Percentiles rank a stretch among this genome's conserved stretches.
phyloP scores from a whole-genome alignment of 192 early-diverging fungal genomes.

The Geranomyces michiganensis region DNA sequence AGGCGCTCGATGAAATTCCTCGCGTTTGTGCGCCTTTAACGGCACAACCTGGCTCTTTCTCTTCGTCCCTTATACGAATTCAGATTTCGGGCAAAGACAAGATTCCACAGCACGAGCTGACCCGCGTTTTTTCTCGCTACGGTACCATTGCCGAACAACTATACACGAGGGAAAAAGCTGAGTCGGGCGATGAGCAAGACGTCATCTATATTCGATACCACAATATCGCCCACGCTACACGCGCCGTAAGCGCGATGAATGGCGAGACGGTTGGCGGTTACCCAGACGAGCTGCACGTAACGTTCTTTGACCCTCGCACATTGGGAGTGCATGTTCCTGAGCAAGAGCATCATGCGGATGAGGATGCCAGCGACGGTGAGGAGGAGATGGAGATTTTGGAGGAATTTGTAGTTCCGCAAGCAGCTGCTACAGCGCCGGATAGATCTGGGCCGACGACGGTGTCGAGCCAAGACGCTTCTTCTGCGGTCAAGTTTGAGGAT shows the following conservation, averaged over 20 bases:
- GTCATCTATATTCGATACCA: constrained; percentile 19
- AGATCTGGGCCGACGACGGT: neutral
- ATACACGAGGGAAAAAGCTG: constrained; percentile 1
- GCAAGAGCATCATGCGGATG: neutral
- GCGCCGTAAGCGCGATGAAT: constrained; percentile 27
- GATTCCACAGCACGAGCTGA: constrained; percentile 25
- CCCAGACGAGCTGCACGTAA: constrained; percentile 21
- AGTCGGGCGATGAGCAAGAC: neutral
- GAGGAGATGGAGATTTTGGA: constrained; percentile 30
- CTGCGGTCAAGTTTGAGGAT: neutral
- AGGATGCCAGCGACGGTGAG: constrained; percentile 23
- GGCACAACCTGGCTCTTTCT: neutral
- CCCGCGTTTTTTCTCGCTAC: constrained; percentile 32
- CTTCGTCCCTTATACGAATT: constrained; percentile 20
- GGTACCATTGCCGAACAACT: constrained; percentile 19
- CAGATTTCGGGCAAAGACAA: neutral
- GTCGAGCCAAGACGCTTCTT: neutral
- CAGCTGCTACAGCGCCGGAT: neutral
- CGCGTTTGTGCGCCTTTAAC: neutral
- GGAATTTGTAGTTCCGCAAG: constrained; percentile 14
- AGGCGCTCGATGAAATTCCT: neutral
- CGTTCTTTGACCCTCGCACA: constrained; percentile 2
- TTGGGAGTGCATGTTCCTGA: neutral
- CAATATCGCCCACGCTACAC: constrained; percentile 1
- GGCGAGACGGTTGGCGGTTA: constrained; percentile 30